Evolutionary conservation across 2,329 filamentous ascomycete genomes (phyloP), one percentile per base, ranked within the genome.

Genomic region (Colletotrichum liaoningense): DNA sequence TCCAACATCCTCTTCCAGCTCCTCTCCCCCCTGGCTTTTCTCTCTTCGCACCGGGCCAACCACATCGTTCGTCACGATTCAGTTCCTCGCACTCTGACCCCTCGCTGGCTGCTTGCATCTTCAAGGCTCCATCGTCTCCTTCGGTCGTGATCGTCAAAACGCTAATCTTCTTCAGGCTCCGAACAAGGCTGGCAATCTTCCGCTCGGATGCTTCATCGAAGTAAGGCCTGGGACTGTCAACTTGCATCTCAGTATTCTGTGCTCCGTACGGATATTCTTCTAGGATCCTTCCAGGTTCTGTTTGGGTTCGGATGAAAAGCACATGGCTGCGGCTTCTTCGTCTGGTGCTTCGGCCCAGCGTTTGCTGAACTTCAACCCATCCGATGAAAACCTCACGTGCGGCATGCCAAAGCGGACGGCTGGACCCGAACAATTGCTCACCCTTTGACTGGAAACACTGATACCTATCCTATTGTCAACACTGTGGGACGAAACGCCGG

Each of bases 1-100:
- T 69, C 28, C 54, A 33, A 19, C 33, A 52, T 19, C 28, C 33
- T 35, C 52, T 30, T 49, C 24, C 22, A 24, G 26, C 24, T 42
- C 14, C 46, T 46, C 7, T 11, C 38, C 52, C 46, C 49, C 28
- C n/a, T 38, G 49, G 19, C 55, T 33, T n/a, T n/a, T 35, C 6
- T 35, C 35, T 30, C 5, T 54, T 33, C 54, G 49, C 28, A n/a
- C 63, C n/a, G 24, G 26, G 62, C 68, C 55, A 59, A 66, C 67
- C 67, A 57, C 14, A 33, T 14, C 38, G 7, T 46, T 11, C 14
- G 19, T 26, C 63, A 24, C 54, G 33, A 57, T 35, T 54, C 56
- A 67, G 55, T 46, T 16, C 30, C 22, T 38, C 7, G 28, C 12
- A 24, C 35, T 16, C 28, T 11, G 42, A 3, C 57, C 22, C 16